Evolutionary conservation across 306 rosid genomes (phyloP).

Genomic region (Cicer bijugum): DNA sequence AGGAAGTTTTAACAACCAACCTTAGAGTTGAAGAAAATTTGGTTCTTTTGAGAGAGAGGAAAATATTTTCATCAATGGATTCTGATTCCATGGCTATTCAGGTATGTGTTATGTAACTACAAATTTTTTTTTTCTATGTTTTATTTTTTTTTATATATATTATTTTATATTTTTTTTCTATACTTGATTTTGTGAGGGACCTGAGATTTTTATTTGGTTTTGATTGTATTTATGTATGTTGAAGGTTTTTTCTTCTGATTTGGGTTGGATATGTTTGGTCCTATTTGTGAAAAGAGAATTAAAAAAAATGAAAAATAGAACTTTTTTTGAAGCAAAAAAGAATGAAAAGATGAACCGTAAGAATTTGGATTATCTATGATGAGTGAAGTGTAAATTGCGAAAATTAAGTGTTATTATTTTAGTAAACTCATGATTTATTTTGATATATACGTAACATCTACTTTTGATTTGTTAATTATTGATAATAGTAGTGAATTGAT

Average conservation of each 20-base stretch:
- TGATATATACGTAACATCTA: no score
- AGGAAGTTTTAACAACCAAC: not conserved
- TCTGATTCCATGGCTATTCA: constrained; percentile 55
- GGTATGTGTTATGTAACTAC: constrained; percentile 46
- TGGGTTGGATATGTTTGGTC: constrained; percentile 28
- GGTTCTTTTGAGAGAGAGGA: constrained; percentile 11
- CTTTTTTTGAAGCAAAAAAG: no score
- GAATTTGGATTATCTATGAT: no score
- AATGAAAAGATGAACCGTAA: not conserved
- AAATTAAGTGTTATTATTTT: no score
- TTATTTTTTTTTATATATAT: not conserved
- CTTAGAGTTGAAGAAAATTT: constrained; percentile 30
- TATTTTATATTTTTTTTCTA: constrained; percentile 27
- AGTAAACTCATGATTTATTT: no score
- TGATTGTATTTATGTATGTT: constrained; percentile 25
- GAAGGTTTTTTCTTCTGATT: constrained; percentile 14
- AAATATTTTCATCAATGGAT: constrained; percentile 37
- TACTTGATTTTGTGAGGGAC: not conserved
- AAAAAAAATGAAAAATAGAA: not conserved
- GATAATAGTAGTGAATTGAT: no score
- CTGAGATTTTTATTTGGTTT: constrained; percentile 26
- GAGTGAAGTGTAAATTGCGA: no score
- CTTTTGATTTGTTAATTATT: no score
- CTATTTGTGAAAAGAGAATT: not conserved
- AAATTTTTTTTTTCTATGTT: constrained; percentile 29